Conservation (phyloP, 768 basidiomycete genomes). For the Lactifluus pinguis region DNA sequence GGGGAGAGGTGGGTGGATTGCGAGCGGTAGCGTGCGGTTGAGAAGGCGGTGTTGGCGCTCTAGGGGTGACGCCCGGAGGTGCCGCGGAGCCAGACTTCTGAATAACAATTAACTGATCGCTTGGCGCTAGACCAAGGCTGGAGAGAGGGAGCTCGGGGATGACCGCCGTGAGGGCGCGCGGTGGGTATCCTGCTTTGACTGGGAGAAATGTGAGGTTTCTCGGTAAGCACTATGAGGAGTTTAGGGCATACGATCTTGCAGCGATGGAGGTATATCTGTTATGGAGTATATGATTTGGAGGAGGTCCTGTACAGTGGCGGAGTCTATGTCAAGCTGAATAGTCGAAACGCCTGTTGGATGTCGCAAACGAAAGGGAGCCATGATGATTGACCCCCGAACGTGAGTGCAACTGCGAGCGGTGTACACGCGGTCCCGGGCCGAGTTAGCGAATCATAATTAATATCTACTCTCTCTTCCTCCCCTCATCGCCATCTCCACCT, state of each 20-base stretch:
- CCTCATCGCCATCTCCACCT: background rate
- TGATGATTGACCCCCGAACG: constrained; percentile 22
- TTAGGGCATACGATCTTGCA: constrained; percentile 61
- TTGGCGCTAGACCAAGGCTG: constrained; percentile 63
- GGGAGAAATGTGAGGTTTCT: background rate
- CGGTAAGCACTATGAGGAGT: background rate
- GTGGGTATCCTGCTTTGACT: constrained; percentile 87
- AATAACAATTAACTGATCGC: constrained; percentile 84
- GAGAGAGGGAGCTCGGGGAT: constrained; percentile 67
- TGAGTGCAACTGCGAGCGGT: background rate
- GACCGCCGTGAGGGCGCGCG: constrained; percentile 50
- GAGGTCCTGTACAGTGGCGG: constrained; percentile 63
- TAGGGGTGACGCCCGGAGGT: constrained; percentile 7
- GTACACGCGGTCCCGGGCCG: background rate
- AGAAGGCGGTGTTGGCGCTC: constrained; percentile 18
- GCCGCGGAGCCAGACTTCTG: constrained; percentile 26
- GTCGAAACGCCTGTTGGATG: constrained; percentile 81
- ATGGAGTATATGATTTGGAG: constrained; percentile 58
- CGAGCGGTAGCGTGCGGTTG: constrained; percentile 21
- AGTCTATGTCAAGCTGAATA: constrained; percentile 54
- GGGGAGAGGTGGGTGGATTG: constrained; percentile 19
- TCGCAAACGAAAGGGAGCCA: constrained; percentile 71
- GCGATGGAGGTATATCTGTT: constrained; percentile 63
- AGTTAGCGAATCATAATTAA: too few species aligned
- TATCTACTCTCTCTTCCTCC: background rate